Evolutionary conservation across 73 alveolate species (phyloP).

Genomic region (Paramecium biaurelia): DNA sequence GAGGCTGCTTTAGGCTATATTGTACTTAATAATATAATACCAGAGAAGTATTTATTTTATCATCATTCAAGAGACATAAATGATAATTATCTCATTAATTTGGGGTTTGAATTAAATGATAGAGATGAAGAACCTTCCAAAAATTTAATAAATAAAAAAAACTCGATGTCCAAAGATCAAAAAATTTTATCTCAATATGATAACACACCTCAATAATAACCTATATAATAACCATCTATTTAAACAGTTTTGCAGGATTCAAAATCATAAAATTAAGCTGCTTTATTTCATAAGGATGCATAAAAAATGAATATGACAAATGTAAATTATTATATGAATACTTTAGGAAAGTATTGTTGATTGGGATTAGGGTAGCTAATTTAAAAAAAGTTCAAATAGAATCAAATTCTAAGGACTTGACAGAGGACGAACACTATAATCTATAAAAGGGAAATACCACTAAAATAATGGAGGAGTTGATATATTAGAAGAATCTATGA

Average conservation of each 20-base stretch:
- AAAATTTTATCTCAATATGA: not conserved
- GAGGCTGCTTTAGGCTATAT: conserved; percentile 46
- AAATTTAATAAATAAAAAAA: not conserved
- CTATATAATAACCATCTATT: not conserved
- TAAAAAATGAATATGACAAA: not conserved
- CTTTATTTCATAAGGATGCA: not conserved
- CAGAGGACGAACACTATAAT: conserved; percentile 6
- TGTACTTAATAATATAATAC: not conserved
- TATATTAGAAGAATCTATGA: not conserved
- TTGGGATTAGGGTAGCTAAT: conserved; percentile 17
- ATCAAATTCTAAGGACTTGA: not conserved
- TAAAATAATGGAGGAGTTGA: not conserved
- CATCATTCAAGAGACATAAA: not conserved
- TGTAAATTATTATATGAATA: not conserved
- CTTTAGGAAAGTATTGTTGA: not conserved
- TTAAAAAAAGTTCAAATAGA: not conserved
- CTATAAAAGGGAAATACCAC: not conserved
- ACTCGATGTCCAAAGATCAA: not conserved
- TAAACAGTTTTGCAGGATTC: not conserved
- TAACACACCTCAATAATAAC: not conserved
- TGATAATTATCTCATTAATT: not conserved
- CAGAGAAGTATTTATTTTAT: not conserved
- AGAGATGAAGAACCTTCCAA: not conserved
- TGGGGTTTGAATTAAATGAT: conserved; percentile 21
- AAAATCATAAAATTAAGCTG: conserved; percentile 14